Conservation (phyloP, 495 filamentous ascomycete species). For the Pseudomonodictys pantanalensis region DNA sequence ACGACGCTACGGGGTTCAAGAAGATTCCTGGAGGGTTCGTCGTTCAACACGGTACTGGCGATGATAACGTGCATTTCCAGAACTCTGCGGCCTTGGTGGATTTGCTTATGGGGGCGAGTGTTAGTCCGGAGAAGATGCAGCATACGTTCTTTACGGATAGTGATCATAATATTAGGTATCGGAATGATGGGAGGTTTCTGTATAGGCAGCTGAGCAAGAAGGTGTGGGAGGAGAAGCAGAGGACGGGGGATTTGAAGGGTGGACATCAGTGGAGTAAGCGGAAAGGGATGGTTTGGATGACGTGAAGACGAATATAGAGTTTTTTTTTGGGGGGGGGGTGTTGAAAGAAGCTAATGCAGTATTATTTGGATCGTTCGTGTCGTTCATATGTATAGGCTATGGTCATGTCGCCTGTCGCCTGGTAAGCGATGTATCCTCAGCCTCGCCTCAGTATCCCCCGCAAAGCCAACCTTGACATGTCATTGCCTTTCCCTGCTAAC, state of each 20-base stretch:
- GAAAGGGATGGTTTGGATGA: neutral
- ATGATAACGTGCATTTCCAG: slow-evolving; percentile 63
- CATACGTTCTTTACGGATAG: slow-evolving; percentile 54
- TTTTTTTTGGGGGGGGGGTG: no score
- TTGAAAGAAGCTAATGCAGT: no score
- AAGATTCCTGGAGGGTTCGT: slow-evolving; percentile 51
- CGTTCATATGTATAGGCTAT: no score
- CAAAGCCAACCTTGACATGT: no score
- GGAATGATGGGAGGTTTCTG: slow-evolving; percentile 46
- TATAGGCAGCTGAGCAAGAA: slow-evolving; percentile 53
- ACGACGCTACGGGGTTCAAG: slow-evolving; percentile 49
- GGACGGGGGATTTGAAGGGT: slow-evolving; percentile 31
- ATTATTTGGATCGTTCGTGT: no score
- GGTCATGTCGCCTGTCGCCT: no score
- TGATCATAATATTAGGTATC: slow-evolving; percentile 52
- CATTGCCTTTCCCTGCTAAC: no score
- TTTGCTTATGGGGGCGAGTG: slow-evolving; percentile 47
- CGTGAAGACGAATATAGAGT: no score
- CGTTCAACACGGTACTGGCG: slow-evolving; percentile 56
- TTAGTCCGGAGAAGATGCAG: slow-evolving; percentile 53
- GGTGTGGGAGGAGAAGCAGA: slow-evolving; percentile 49
- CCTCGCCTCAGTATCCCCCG: no score
- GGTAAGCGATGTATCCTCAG: no score
- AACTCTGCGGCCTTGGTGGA: slow-evolving; percentile 54
- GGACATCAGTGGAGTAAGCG: slow-evolving; percentile 47